Evolutionary conservation across 805 yeast genomes (phyloP).

Genomic region (Clavispora carvajalis): DNA sequence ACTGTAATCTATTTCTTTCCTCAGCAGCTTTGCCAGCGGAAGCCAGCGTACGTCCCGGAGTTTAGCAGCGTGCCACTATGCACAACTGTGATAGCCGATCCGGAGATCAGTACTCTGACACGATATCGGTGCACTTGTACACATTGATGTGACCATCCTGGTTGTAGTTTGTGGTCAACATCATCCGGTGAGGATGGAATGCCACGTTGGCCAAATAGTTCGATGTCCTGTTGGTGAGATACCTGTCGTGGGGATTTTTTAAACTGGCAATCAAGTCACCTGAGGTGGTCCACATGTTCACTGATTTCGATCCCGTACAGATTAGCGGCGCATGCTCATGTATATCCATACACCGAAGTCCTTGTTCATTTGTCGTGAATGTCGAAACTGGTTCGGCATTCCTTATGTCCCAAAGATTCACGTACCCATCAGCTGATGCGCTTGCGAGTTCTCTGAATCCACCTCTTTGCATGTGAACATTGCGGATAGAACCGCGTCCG

Average conservation of each 20-base stretch:
- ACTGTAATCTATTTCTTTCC: background rate
- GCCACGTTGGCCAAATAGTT: constrained; percentile 60
- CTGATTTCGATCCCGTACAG: constrained; percentile 77
- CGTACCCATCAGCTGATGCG: constrained; percentile 76
- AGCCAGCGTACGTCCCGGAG: background rate
- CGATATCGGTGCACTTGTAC: constrained; percentile 39
- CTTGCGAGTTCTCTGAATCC: constrained; percentile 86
- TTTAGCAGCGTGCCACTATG: background rate
- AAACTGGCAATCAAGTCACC: constrained; percentile 70
- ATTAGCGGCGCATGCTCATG: constrained; percentile 97
- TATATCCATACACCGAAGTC: constrained; percentile 62
- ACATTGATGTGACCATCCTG: constrained; percentile 71
- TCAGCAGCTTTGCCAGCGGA: background rate
- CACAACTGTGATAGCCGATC: background rate
- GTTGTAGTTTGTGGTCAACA: constrained; percentile 78
- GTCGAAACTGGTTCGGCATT: constrained; percentile 61
- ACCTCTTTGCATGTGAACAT: constrained; percentile 94
- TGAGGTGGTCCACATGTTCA: constrained; percentile 79
- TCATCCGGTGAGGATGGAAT: constrained; percentile 93
- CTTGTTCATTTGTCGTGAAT: constrained; percentile 52
- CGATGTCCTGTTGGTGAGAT: constrained; percentile 42
- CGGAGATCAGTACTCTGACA: constrained; percentile 24
- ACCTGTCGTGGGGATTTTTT: constrained; percentile 41
- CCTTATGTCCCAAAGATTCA: constrained; percentile 90
- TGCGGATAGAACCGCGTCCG: constrained; percentile 55